These are phyloP conservation scores for Neoascochyta sp. DNA, from an alignment of 2,329 filamentous ascomycete genomes.

Conservation along the genomic window DNA sequence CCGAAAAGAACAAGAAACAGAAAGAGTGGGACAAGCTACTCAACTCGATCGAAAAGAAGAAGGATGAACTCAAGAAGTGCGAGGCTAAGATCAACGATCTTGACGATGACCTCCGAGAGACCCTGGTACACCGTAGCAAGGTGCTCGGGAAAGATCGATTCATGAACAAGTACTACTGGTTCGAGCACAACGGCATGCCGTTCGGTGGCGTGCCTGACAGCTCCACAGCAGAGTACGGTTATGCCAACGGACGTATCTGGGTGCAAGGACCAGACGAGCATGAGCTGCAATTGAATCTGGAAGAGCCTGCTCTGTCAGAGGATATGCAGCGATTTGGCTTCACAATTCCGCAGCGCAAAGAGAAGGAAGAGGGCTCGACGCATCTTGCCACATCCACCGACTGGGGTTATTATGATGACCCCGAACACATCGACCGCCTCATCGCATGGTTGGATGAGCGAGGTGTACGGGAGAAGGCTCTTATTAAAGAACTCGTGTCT, in stretches of 20 bases:
- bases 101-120: slow-evolving; percentile 89
- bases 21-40: slow-evolving; percentile 86
- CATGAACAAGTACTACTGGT: slow-evolving; percentile 99
- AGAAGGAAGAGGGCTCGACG: slow-evolving; percentile 77
- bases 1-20: slow-evolving; percentile 65
- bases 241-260: slow-evolving; percentile 94
- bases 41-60: slow-evolving; percentile 85
- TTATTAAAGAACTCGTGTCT: slow-evolving; percentile 78
- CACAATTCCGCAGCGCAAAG: slow-evolving; percentile 81
- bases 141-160: slow-evolving; percentile 92
- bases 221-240: slow-evolving; percentile 80
- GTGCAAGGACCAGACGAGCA: slow-evolving; percentile 91
- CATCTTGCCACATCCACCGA: slow-evolving; percentile 72
- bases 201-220: slow-evolving; percentile 83
- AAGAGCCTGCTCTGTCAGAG: slow-evolving; percentile 64
- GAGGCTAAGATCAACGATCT: slow-evolving; percentile 81
- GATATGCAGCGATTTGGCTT: slow-evolving; percentile 75
- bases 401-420: slow-evolving; percentile 89
- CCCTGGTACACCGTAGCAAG: slow-evolving; percentile 85
- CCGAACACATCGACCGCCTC: slow-evolving; percentile 71
- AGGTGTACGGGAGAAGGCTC: slow-evolving; percentile 78
- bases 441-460: slow-evolving; percentile 85
- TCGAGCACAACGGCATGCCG: slow-evolving; percentile 97
- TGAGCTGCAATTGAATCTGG: slow-evolving; percentile 56
- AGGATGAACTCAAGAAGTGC: slow-evolving; percentile 72